Conservation (phyloP, 345 rosid genomes). For the Syzygium grande region DNA sequence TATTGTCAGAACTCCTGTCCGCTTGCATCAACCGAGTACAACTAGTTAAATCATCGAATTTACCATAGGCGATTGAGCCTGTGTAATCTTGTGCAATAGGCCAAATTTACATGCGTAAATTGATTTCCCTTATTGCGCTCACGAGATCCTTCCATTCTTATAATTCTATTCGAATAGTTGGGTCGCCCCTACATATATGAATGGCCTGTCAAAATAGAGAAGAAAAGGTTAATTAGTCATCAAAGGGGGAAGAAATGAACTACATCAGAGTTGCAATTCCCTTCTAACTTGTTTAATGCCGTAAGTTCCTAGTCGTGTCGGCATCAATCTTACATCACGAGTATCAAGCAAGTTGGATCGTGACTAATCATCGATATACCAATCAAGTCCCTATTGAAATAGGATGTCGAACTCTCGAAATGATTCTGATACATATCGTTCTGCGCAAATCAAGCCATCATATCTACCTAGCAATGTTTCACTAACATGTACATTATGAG, state of each 20-base stretch:
- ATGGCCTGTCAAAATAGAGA: neutral
- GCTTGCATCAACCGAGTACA: neutral
- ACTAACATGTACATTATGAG: neutral
- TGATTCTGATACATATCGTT: neutral
- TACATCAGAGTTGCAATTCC: neutral
- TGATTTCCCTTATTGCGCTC: neutral
- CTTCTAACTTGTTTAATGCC: neutral
- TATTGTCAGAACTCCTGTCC: neutral
- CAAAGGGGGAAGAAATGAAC: neutral
- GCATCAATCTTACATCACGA: neutral
- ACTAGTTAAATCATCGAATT: neutral
- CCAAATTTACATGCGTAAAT: neutral
- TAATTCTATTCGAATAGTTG: neutral
- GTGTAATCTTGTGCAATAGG: no score
- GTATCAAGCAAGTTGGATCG: neutral
- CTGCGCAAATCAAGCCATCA: neutral
- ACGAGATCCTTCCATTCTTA: neutral
- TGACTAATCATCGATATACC: neutral
- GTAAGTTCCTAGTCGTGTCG: neutral
- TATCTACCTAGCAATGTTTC: neutral
- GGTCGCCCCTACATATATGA: accelerated
- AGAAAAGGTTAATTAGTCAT: neutral
- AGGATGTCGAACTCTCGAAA: neutral
- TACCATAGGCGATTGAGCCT: neutral
- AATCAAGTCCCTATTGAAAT: neutral